phyloP scores from a whole-genome alignment of 805 yeast genomes.

The Candida easanensis region DNA sequence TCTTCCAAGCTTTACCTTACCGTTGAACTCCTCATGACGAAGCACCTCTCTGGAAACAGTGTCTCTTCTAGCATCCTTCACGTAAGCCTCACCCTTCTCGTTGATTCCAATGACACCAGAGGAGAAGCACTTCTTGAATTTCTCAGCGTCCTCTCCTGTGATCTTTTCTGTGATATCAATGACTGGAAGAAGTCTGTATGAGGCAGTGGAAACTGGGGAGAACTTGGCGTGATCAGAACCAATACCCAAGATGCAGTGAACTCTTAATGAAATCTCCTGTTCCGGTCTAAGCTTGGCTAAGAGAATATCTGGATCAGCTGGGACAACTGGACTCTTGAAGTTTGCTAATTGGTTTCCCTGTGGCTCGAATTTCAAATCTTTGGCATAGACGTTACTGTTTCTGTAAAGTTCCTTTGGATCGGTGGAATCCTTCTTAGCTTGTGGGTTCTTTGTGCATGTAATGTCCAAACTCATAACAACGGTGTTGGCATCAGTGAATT shows the following conservation, averaged over 20 bases:
- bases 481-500: slow-evolving; percentile 85
- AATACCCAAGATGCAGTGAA: slow-evolving; percentile 86
- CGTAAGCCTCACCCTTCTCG: slow-evolving; percentile 66
- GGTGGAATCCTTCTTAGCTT: slow-evolving; percentile 72
- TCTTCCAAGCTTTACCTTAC: slow-evolving; percentile 88
- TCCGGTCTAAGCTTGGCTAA: slow-evolving; percentile 95
- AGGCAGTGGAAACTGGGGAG: slow-evolving; percentile 96
- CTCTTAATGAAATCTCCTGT: slow-evolving; percentile 88
- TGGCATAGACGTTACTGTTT: slow-evolving; percentile 85
- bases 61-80: slow-evolving; percentile 88
- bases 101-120: slow-evolving; percentile 85
- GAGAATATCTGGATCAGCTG: slow-evolving; percentile 85
- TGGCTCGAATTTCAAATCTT: slow-evolving; percentile 85
- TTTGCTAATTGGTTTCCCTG: slow-evolving; percentile 80
- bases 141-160: slow-evolving; percentile 69
- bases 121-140: slow-evolving; percentile 88
- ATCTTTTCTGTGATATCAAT: slow-evolving; percentile 77
- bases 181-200: slow-evolving; percentile 88
- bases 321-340: slow-evolving; percentile 69
- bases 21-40: slow-evolving; percentile 87
- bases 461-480: slow-evolving; percentile 79
- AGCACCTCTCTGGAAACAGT: slow-evolving; percentile 96
- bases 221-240: slow-evolving; percentile 97
- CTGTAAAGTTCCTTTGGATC: slow-evolving; percentile 82
- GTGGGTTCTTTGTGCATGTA: slow-evolving; percentile 79